A percentile compares a stretch with the other conserved stretches of the same genome.
phyloP scores from a whole-genome alignment of 805 yeast genomes.

The Saccharomycopsis olivae region DNA sequence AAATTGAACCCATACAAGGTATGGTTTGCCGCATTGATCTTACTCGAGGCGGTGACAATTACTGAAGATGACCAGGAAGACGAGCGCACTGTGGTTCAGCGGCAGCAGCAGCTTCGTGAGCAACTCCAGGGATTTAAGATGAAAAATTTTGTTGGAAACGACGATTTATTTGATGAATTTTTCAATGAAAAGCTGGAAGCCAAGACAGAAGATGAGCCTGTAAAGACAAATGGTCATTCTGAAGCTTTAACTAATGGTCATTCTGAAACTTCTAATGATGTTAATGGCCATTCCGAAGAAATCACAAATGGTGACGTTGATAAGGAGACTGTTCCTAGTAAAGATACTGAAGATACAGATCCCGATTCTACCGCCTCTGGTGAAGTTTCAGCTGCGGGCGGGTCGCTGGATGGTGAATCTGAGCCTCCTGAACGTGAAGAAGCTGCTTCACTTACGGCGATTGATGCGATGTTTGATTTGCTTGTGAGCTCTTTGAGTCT shows the following conservation, averaged over 20 bases:
- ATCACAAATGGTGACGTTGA: no score
- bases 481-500: conserved; percentile 51
- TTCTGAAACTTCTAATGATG: no score
- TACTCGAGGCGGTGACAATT: conserved; percentile 45
- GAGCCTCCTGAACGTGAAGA: background rate
- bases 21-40: conserved; percentile 70
- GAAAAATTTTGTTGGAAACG: conserved; percentile 2
- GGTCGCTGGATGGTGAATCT: background rate
- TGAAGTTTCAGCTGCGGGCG: no score
- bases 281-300: no score
- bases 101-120: no score
- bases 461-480: conserved; percentile 72
- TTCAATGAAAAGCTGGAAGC: conserved; percentile 7
- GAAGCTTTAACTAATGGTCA: no score
- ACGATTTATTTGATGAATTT: conserved; percentile 9
- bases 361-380: no score
- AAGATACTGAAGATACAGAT: no score
- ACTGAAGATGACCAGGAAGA: conserved; percentile 22
- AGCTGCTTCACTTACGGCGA: conserved; percentile 26
- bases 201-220: background rate
- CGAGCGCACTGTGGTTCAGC: conserved; percentile 24
- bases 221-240: no score
- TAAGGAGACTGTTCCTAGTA: no score
- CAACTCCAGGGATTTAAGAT: background rate
- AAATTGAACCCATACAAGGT: conserved; percentile 75